Evolutionary conservation across 208 protist species (phyloP), one percentile per base, ranked within the genome.

Genomic region (Trypanosoma melophagium): DNA sequence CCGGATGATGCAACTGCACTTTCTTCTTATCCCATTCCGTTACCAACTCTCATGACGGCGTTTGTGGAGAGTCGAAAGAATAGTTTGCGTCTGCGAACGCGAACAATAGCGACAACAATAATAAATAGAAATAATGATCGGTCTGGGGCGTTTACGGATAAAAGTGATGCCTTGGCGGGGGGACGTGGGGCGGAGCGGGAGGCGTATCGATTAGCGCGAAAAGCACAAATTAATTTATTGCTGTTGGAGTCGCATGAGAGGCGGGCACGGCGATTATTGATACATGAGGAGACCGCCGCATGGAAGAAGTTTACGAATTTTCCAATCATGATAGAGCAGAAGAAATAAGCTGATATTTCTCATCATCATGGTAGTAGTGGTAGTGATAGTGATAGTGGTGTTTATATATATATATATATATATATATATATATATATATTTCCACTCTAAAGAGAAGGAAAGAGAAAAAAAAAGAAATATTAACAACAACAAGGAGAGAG

Each of bases 181-280:
- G 66, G 66, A 7, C 42, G 73, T 38, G 73, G 65, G 8, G 50
- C 10, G 24, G 45, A 68, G 54, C 65, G 73, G 22, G 66, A 69
- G 66, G 55, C 42, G 38, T 69, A 69, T 16, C 49, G 56, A 45
- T 53, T 10, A 9, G 60, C 35, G 19, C 58, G 59, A 51, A 60
- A 52, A 35, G 10, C 13, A 44, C 60, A 60, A 14, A 62, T 78
- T 60, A 16, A 69, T 12, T 8, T 38, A 14, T 25, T 78, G 14
- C 47, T 78, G 35, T 41, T 78, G 4, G 61, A 64, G 50, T 68
- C 60, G n/a, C 28, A 69, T 58, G 66, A 73, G 60, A 16, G 56
- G 22, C 40, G 65, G 25, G 40, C 40, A 35, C 65, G 65, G 7
- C 65, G 65, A 22, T n/a, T 62, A 17, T 1, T 70, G 14, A 17